Percentiles rank a stretch among this genome's conserved stretches.
Conservation (phyloP, 148 eudicot genomes). For the Persicaria tinctoria region DNA sequence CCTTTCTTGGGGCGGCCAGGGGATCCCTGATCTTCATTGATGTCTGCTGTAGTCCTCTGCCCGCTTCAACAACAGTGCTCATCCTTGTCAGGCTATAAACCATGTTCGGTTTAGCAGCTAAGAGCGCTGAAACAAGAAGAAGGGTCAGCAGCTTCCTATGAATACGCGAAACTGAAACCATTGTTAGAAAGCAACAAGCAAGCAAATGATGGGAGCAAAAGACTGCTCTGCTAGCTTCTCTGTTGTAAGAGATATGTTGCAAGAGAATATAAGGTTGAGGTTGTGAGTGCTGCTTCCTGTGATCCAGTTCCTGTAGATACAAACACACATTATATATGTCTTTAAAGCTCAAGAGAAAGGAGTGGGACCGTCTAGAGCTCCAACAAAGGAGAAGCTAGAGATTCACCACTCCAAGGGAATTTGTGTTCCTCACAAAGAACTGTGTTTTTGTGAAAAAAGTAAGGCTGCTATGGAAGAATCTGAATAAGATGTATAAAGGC, state of each 20-base stretch:
- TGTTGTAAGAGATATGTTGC: background rate
- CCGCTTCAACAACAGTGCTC: background rate
- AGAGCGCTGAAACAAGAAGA: constrained; percentile 33
- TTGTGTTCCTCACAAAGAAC: constrained; percentile 28
- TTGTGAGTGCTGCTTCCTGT: constrained; percentile 29
- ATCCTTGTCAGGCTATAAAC: constrained; percentile 35
- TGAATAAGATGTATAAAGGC: constrained; percentile 38
- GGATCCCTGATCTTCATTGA: constrained; percentile 22
- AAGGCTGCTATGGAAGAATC: constrained; percentile 67
- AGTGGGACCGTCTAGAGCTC: constrained; percentile 34
- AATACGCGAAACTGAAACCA: constrained; percentile 24
- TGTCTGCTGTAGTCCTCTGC: constrained; percentile 13
- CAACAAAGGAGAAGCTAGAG: constrained; percentile 44
- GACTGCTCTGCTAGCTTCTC: background rate
- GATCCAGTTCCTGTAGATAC: constrained; percentile 39
- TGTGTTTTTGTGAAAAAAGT: constrained; percentile 32
- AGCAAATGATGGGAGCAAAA: background rate
- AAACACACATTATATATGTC: constrained; percentile 32
- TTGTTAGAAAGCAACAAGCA: constrained; percentile 11
- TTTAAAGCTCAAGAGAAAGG: constrained; percentile 45
- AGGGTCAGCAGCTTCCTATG: constrained; percentile 28
- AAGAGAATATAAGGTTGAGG: constrained; percentile 15
- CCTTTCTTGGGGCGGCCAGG: constrained; percentile 24
- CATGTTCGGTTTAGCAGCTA: constrained; percentile 33
- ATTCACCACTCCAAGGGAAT: constrained; percentile 29